Percentiles rank a stretch among this genome's conserved stretches.
Conservation (phyloP, 2,329 filamentous ascomycete genomes). For the Diaporthe citri region DNA sequence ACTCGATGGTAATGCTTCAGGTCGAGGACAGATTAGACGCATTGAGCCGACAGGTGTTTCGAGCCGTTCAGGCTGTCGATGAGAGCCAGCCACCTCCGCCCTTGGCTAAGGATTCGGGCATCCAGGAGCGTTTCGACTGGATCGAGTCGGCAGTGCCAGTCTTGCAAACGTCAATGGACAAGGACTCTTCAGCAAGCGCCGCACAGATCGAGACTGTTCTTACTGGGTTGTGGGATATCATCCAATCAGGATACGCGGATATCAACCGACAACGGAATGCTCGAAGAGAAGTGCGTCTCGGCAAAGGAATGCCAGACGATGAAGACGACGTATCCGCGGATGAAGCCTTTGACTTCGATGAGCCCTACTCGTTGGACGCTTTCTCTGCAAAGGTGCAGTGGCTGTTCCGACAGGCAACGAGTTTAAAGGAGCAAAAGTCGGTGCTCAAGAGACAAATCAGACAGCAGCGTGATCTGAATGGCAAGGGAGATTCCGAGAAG, state of each 20-base stretch:
- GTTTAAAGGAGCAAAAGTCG: conserved; percentile 86
- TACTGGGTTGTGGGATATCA: conserved; percentile 68
- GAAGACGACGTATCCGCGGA: conserved; percentile 73
- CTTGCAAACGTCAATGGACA: conserved; percentile 59
- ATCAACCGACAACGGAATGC: conserved; percentile 67
- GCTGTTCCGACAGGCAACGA: conserved; percentile 81
- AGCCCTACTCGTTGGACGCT: conserved; percentile 78
- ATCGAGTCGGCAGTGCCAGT: conserved; percentile 71
- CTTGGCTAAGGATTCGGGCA: conserved; percentile 64
- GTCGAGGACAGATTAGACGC: conserved; percentile 68
- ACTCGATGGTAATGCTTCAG: conserved; percentile 49
- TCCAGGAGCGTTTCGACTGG: conserved; percentile 78
- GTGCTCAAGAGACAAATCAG: conserved; percentile 93
- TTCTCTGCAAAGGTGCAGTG: conserved; percentile 85
- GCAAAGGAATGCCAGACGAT: conserved; percentile 67
- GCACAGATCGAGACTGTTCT: conserved; percentile 70
- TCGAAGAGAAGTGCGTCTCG: conserved; percentile 63
- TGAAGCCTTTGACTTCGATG: conserved; percentile 68
- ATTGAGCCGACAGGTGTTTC: conserved; percentile 75
- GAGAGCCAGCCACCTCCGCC: conserved; percentile 70
- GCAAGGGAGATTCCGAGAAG: conserved; percentile 81
- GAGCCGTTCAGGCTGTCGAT: conserved; percentile 64
- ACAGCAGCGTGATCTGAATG: conserved; percentile 93
- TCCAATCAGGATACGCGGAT: conserved; percentile 67
- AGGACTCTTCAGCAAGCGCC: conserved; percentile 52